Base-by-base conservation (phyloP, 2,329 filamentous ascomycete genomes). In the Verticillium dahliae region DNA sequence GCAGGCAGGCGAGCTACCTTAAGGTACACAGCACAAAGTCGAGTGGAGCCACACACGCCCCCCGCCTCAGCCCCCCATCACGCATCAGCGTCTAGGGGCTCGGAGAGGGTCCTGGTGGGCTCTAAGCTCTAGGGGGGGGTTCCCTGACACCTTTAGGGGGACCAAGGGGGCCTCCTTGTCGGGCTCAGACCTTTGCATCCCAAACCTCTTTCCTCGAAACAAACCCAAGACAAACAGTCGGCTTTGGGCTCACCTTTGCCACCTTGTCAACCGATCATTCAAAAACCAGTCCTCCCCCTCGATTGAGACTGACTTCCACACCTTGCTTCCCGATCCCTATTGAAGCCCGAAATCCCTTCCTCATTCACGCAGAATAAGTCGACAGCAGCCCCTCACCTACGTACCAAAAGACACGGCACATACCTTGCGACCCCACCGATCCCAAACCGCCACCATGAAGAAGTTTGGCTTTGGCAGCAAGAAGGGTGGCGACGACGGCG, bases 381-480 rank as follows among this genome's bases (percentile, higher is more conserved):
- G 27, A 31, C 27, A 31, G 27, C 27, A 31, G 9, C 27, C 14
- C 31, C 13, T 22, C 38, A 38, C 37, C 35, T 52, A 14, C 45
- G 45, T 18, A 22, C 35, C 45, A n/a, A 52, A n/a, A 22, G 35
- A 37, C 35, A 52, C 9, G 7, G 13, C n/a, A 10, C 10, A 7
- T 27, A 52, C 18, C n/a, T 22, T 15, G n/a, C 39, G 14, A 52
- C 45, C 18, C 62, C 50, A 55, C 57, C 60, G 58, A 39, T 56
- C 37, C 56, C 27, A 5, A 60, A 60, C 63, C 50, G 27, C 45
- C 69, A 73, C 64, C 64, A 88, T 88, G 85, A 84, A 81, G 76
- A 85, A 83, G 68, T 85, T 87, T 67, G 81, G 82, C 57, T 81
- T 86, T 65, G 78, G 83, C 65, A 85, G 81, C 74, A 86, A 81